These are phyloP conservation scores for Pisolithus orientalis DNA, from an alignment of 768 basidiomycete species.

Conservation along the genomic window DNA sequence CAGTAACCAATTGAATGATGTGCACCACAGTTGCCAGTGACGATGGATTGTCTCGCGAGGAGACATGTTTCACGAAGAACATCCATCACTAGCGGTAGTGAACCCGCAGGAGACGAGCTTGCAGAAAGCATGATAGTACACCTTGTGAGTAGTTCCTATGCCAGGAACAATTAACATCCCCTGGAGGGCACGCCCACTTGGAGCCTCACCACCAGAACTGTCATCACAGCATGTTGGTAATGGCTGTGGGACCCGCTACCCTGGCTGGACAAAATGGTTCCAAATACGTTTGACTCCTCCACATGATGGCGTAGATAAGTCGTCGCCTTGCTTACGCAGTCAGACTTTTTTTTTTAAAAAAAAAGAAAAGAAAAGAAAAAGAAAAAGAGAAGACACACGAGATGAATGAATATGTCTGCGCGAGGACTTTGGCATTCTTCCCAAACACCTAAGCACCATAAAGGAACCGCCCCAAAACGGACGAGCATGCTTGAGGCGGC, in stretches of 20 bases:
- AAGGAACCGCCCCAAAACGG: constrained; percentile 49
- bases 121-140: constrained; percentile 16
- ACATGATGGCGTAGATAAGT: constrained; percentile 45
- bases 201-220: constrained; percentile 24
- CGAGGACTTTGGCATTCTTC: constrained; percentile 44
- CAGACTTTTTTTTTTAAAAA: not conserved
- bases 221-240: constrained; percentile 9
- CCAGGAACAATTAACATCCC: constrained; percentile 3
- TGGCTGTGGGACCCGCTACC: not conserved
- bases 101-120: constrained; percentile 5
- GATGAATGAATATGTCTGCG: constrained; percentile 39
- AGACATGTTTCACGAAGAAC: constrained; percentile 16
- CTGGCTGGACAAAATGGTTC: constrained; percentile 2
- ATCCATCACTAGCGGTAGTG: constrained; percentile 11
- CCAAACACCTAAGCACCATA: constrained; percentile 67
- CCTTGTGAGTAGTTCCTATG: constrained; percentile 17
- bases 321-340: constrained; percentile 35
- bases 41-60: constrained; percentile 18
- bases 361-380: not conserved
- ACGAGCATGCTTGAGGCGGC: constrained; percentile 45
- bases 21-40: constrained; percentile 18
- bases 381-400: constrained; percentile 34
- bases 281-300: not conserved
- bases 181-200: not conserved
- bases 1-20: constrained; percentile 25